Percentiles rank a stretch among this genome's conserved stretches.
Evolutionary conservation across 75 land plant species (phyloP).

Genomic region (Picea glauca): DNA sequence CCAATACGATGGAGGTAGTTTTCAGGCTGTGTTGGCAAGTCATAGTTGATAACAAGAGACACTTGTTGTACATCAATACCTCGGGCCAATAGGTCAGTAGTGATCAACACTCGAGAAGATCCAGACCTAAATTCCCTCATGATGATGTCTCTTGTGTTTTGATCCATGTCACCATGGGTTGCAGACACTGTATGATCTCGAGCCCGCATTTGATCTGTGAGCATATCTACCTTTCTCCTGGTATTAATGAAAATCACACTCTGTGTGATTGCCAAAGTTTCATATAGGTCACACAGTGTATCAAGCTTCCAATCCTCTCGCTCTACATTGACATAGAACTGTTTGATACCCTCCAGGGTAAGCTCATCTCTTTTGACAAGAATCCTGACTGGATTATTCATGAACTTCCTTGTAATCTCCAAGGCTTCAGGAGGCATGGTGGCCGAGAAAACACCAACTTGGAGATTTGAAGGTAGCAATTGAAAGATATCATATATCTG

Average conservation of each 20-base stretch:
- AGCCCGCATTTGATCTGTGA: constrained; percentile 39
- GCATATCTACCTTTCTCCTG: constrained; percentile 66
- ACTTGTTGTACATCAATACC: constrained; percentile 78
- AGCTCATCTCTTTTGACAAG: constrained; percentile 65
- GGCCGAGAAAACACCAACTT: constrained; percentile 75
- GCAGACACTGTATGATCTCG: constrained; percentile 41
- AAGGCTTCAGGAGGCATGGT: constrained; percentile 70
- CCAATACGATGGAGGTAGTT: constrained; percentile 71
- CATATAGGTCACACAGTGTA: constrained; percentile 56
- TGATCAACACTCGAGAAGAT: constrained; percentile 56
- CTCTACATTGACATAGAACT: constrained; percentile 49
- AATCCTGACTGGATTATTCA: constrained; percentile 61
- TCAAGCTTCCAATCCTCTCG: constrained; percentile 58
- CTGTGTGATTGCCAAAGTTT: constrained; percentile 63
- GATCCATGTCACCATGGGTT: constrained; percentile 67
- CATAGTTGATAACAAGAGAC: constrained; percentile 65
- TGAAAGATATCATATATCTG: constrained; percentile 65
- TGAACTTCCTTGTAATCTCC: constrained; percentile 58
- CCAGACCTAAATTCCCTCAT: constrained; percentile 58
- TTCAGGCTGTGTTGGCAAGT: constrained; percentile 68
- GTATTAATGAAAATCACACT: constrained; percentile 72
- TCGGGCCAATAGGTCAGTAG: constrained; percentile 61
- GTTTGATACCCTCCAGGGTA: constrained; percentile 58
- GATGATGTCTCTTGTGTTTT: constrained; percentile 60
- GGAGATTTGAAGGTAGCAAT: constrained; percentile 50